Evolutionary conservation across 495 filamentous ascomycete genomes (phyloP).

Genomic region (Penicillium coffeae): DNA sequence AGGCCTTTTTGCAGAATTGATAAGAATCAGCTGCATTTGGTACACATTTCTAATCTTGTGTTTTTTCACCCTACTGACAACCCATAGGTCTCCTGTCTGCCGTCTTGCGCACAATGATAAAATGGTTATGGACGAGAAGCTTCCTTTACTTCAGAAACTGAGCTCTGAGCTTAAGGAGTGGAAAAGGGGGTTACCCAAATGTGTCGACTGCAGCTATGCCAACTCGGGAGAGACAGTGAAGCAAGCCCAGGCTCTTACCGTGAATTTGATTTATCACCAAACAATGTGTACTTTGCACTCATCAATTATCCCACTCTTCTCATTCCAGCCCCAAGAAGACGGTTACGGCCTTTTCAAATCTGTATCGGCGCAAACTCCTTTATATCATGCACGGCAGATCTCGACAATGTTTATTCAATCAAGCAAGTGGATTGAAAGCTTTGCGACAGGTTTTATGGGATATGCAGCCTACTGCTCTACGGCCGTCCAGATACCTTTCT

Average conservation of each 20-base stretch:
- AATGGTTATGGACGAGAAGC: background rate
- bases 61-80: background rate
- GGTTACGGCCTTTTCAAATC: background rate
- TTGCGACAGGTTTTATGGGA: background rate
- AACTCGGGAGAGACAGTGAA: background rate
- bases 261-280: background rate
- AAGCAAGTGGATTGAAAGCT: background rate
- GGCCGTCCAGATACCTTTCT: background rate
- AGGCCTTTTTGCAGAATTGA: background rate
- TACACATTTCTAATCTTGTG: background rate
- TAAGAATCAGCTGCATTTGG: background rate
- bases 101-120: background rate
- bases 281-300: background rate
- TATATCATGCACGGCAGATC: background rate
- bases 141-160: background rate
- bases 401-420: background rate
- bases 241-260: background rate
- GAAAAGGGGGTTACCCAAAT: background rate
- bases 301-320: background rate
- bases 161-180: background rate
- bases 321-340: background rate
- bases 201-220: background rate
- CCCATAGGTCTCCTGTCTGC: background rate
- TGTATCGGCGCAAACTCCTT: background rate
- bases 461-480: background rate